Conservation (phyloP, 306 rosid genomes). For the Prunus mira region DNA sequence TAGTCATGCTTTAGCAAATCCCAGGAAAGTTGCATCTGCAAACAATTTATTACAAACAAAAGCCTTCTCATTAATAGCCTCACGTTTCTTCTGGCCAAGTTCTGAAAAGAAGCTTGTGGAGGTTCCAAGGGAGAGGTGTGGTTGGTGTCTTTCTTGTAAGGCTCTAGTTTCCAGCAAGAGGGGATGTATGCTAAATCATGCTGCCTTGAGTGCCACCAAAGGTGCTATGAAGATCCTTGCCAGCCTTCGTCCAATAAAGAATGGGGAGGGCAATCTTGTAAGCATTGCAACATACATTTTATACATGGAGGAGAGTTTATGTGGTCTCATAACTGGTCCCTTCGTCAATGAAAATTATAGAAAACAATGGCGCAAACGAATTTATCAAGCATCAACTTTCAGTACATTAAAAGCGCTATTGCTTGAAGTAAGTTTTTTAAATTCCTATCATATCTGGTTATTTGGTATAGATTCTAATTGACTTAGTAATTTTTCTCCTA, state of each 20-base stretch:
- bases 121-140: conserved; percentile 99
- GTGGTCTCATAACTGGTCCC: conserved; percentile 79
- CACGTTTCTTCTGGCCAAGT: conserved; percentile 97
- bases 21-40: conserved; percentile 51
- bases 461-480: conserved; percentile 6
- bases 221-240: conserved; percentile 73
- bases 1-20: conserved; percentile 49
- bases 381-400: conserved; percentile 62
- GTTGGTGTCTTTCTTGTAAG: conserved; percentile 97
- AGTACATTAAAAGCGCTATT: conserved; percentile 55
- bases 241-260: conserved; percentile 57
- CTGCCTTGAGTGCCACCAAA: conserved; percentile 79
- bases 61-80: conserved; percentile 74
- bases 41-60: conserved; percentile 69
- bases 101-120: conserved; percentile 90
- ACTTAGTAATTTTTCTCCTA: neutral
- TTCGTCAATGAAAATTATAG: conserved; percentile 57
- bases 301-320: conserved; percentile 74
- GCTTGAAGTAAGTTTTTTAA: conserved; percentile 65
- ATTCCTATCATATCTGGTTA: conserved; percentile 11
- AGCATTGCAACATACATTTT: conserved; percentile 76
- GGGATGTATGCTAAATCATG: conserved; percentile 98
- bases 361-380: conserved; percentile 64
- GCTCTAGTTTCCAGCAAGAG: conserved; percentile 76
- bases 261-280: conserved; percentile 71